Conservation (phyloP, 1,139 yeast species). For the Candida buenavistaensis region DNA sequence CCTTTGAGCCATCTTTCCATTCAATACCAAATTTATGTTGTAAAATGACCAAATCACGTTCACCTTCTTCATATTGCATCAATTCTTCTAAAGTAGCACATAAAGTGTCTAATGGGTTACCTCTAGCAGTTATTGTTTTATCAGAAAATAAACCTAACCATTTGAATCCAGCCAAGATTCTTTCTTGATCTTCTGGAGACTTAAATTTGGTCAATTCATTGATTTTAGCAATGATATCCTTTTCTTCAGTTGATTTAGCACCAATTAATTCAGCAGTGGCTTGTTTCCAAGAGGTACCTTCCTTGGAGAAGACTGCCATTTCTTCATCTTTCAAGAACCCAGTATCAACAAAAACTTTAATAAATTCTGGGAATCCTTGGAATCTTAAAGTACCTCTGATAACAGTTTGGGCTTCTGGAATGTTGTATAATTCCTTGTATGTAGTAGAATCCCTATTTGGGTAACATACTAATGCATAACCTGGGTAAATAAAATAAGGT, state of each 20-base stretch:
- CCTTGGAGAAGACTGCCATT: slow-evolving; percentile 51
- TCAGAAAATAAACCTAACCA: slow-evolving; percentile 94
- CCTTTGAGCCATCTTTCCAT: slow-evolving; percentile 90
- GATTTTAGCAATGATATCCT: slow-evolving; percentile 74
- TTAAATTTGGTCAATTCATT: slow-evolving; percentile 78
- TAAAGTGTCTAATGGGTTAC: slow-evolving; percentile 91
- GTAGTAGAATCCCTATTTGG: slow-evolving; percentile 98
- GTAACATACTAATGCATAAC: slow-evolving; percentile 90
- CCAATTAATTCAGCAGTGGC: slow-evolving; percentile 78
- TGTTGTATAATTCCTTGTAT: slow-evolving; percentile 85
- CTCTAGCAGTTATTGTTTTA: slow-evolving; percentile 77
- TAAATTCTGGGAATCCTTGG: slow-evolving; percentile 98
- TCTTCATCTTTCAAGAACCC: slow-evolving; percentile 86
- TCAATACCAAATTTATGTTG: slow-evolving; percentile 98
- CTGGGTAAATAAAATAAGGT: slow-evolving; percentile 95
- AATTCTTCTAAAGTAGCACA: slow-evolving; percentile 94
- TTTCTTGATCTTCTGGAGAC: slow-evolving; percentile 76
- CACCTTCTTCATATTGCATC: slow-evolving; percentile 96
- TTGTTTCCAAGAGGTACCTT: slow-evolving; percentile 85
- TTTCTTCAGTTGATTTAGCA: slow-evolving; percentile 66
- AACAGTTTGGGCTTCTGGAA: slow-evolving; percentile 97
- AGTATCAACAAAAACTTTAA: slow-evolving; percentile 90
- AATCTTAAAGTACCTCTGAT: slow-evolving; percentile 95
- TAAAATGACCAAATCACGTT: slow-evolving; percentile 90
- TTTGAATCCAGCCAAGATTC: slow-evolving; percentile 83